Evolutionary conservation across 208 protist genomes (phyloP).

Genomic region (Leishmania martiniquensis): DNA sequence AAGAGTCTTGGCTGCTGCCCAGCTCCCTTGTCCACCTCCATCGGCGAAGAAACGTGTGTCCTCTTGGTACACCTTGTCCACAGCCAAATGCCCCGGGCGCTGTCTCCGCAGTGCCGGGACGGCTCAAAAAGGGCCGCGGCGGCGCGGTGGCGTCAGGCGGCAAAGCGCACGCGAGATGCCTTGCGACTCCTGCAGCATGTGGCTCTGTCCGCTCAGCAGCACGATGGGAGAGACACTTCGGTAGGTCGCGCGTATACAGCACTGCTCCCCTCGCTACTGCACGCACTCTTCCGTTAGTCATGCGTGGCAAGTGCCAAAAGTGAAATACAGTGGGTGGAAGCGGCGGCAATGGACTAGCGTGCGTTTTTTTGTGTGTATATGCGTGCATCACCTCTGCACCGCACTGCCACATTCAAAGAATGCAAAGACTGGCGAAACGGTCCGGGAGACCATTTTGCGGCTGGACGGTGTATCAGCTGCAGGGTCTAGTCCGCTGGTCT

Average conservation of each 20-base stretch:
- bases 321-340: background rate
- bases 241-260: background rate
- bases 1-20: background rate
- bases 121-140: background rate
- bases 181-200: slow-evolving; percentile 12
- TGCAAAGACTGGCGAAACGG: background rate
- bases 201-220: background rate
- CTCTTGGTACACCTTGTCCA: slow-evolving; percentile 4
- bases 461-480: background rate
- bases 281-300: slow-evolving; percentile 8
- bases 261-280: slow-evolving; percentile 14
- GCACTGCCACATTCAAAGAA: background rate
- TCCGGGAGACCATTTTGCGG: background rate
- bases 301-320: background rate
- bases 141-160: slow-evolving; percentile 11
- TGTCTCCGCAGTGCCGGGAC: background rate
- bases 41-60: background rate
- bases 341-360: background rate
- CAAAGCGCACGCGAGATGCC: slow-evolving; percentile 10
- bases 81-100: background rate
- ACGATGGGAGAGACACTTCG: background rate
- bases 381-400: background rate
- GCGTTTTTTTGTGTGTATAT: background rate
- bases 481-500: background rate
- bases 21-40: background rate